phyloP scores from a whole-genome alignment of 768 basidiomycete genomes.

The Arthromyces matolae region DNA sequence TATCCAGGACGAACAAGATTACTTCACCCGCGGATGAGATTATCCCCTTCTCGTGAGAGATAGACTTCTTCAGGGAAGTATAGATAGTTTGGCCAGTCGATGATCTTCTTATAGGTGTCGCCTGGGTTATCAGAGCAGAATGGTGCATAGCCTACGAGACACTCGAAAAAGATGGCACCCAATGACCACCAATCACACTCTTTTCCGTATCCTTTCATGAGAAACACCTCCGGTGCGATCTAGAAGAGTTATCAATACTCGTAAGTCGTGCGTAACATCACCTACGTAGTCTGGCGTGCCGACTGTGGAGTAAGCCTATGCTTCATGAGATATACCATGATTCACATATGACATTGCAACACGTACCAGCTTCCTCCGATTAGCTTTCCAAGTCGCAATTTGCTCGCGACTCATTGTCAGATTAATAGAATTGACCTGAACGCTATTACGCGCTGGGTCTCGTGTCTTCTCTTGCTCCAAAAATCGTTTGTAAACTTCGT shows the following conservation, averaged over 20 bases:
- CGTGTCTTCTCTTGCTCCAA: conserved; percentile 72
- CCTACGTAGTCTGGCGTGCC: conserved; percentile 60
- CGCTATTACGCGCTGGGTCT: conserved; percentile 80
- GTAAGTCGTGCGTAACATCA: conserved; percentile 25
- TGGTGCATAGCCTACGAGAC: conserved; percentile 94
- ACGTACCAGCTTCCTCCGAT: conserved; percentile 86
- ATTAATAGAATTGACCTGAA: conserved; percentile 97
- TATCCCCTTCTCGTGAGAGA: conserved; percentile 88
- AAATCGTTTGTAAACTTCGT: conserved; percentile 88
- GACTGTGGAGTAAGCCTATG: conserved; percentile 89
- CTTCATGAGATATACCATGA: conserved; percentile 2
- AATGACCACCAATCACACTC: conserved; percentile 99
- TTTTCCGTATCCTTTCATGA: conserved; percentile 95
- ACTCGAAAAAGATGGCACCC: conserved; percentile 98
- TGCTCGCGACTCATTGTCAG: conserved; percentile 95
- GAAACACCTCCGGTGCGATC: conserved; percentile 97
- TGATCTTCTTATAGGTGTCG: conserved; percentile 98
- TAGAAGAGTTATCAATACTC: conserved; percentile 29
- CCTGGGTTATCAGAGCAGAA: conserved; percentile 97
- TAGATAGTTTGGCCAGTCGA: conserved; percentile 90
- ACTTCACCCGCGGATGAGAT: conserved; percentile 77
- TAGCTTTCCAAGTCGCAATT: conserved; percentile 99
- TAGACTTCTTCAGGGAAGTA: conserved; percentile 94
- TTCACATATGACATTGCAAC: background rate
- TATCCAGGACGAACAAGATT: background rate